Percentiles rank a stretch among this genome's conserved stretches.
Conservation (phyloP, 202 grass and related monocot species). For the Miscanthus sacchariflorus region DNA sequence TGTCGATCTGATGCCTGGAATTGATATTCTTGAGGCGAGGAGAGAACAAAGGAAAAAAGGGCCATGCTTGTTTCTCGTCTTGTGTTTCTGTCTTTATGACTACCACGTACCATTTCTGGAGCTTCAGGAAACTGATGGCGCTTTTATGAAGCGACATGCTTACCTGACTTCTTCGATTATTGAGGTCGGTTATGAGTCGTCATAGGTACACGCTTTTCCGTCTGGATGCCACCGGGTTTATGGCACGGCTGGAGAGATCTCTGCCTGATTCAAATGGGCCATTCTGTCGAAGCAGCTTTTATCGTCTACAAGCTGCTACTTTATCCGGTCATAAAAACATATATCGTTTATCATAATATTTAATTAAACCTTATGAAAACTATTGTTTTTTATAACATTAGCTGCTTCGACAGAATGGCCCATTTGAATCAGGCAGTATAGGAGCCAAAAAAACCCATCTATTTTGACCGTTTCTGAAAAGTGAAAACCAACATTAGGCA, state of each 20-base stretch:
- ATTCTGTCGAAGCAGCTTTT: no score
- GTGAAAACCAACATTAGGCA: neutral
- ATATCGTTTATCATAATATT: no score
- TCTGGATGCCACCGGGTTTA: neutral
- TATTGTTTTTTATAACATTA: no score
- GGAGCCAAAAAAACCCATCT: no score
- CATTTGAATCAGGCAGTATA: no score
- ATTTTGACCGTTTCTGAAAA: neutral
- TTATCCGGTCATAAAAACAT: no score
- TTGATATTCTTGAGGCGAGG: neutral
- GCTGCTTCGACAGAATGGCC: no score
- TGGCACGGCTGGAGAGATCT: neutral
- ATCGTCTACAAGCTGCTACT: no score
- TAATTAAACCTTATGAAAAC: no score
- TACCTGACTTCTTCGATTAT: slow-evolving; percentile 3
- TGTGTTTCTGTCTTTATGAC: neutral
- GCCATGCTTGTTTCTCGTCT: neutral
- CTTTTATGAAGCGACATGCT: slow-evolving; percentile 5
- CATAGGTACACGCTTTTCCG: neutral
- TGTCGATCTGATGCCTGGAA: neutral
- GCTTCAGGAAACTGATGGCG: neutral
- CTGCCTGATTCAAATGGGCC: neutral
- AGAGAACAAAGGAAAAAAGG: neutral
- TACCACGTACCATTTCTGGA: neutral
- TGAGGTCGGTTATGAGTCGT: neutral